Evolutionary conservation across 78 protist genomes (phyloP).

Genomic region (Salpingoeca rosetta): DNA sequence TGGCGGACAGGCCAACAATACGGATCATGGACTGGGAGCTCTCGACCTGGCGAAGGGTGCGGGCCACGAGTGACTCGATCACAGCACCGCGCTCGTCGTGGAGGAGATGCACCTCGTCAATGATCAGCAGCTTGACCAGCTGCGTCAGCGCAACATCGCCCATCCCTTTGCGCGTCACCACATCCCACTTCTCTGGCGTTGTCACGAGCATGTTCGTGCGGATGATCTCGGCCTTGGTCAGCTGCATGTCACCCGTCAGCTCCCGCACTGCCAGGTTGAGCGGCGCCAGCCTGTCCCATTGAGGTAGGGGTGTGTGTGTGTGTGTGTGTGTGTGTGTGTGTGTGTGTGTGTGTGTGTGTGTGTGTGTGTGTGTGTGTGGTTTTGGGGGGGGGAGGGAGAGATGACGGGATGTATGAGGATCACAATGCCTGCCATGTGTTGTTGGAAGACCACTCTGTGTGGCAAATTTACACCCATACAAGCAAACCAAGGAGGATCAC

Average conservation of each 20-base stretch:
- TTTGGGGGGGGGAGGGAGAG: too few relatives aligned
- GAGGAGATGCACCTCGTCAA: constrained; percentile 98
- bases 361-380: too few relatives aligned
- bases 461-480: too few relatives aligned
- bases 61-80: constrained; percentile 69
- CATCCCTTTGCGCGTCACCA: constrained; percentile 88
- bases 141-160: constrained; percentile 59
- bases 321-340: too few relatives aligned
- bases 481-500: constrained; percentile 12
- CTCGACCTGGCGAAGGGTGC: constrained; percentile 75
- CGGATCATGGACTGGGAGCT: constrained; percentile 84
- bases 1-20: constrained; percentile 98
- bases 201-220: constrained; percentile 84
- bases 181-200: constrained; percentile 99
- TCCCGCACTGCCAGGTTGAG: constrained; percentile 82
- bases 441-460: too few relatives aligned
- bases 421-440: too few relatives aligned
- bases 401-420: too few relatives aligned
- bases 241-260: constrained; percentile 97
- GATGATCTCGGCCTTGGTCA: constrained; percentile 78
- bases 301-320: too few relatives aligned
- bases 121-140: constrained; percentile 72
- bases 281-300: constrained; percentile 56
- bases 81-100: constrained; percentile 97
- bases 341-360: too few relatives aligned